phyloP scores from a whole-genome alignment of 495 filamentous ascomycete species.

The Neurospora africana region DNA sequence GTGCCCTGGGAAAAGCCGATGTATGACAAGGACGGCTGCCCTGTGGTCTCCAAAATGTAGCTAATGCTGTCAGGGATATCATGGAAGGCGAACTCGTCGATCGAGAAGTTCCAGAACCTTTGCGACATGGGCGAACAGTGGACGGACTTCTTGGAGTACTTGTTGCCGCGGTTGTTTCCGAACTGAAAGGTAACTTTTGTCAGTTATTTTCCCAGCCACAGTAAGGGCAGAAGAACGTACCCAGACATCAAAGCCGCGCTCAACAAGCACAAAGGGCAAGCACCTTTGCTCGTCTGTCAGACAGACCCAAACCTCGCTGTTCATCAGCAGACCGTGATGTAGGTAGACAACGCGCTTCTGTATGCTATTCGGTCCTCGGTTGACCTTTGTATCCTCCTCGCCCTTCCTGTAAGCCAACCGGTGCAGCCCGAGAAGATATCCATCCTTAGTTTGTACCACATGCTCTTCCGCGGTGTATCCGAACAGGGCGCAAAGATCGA shows the following conservation, averaged over 20 bases:
- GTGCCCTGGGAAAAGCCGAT: constrained; percentile 96
- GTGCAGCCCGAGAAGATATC: constrained; percentile 87
- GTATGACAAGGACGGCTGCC: constrained; percentile 79
- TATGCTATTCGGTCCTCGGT: constrained; percentile 56
- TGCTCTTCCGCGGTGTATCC: constrained; percentile 94
- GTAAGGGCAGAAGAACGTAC: constrained; percentile 32
- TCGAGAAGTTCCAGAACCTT: constrained; percentile 93
- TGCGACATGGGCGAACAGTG: constrained; percentile 58
- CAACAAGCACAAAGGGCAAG: constrained; percentile 81
- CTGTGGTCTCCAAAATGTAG: constrained; percentile 79
- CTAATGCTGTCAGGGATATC: constrained; percentile 92
- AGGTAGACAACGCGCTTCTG: constrained; percentile 86
- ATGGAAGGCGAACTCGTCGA: constrained; percentile 95
- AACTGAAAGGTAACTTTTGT: constrained; percentile 37
- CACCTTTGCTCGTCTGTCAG: constrained; percentile 75
- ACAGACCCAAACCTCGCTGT: constrained; percentile 97
- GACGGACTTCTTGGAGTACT: constrained; percentile 92
- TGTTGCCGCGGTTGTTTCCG: constrained; percentile 96
- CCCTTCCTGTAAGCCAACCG: constrained; percentile 71
- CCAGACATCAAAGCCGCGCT: constrained; percentile 95
- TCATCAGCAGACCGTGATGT: constrained; percentile 96
- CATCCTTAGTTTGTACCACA: constrained; percentile 86
- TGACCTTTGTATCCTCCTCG: constrained; percentile 64
- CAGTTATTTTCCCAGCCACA: not conserved
- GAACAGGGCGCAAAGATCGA: constrained; percentile 78